Percentiles rank a stretch among this genome's conserved stretches.
phyloP scores from a whole-genome alignment of 148 eudicot species.

The Camellia lanceoleosa region DNA sequence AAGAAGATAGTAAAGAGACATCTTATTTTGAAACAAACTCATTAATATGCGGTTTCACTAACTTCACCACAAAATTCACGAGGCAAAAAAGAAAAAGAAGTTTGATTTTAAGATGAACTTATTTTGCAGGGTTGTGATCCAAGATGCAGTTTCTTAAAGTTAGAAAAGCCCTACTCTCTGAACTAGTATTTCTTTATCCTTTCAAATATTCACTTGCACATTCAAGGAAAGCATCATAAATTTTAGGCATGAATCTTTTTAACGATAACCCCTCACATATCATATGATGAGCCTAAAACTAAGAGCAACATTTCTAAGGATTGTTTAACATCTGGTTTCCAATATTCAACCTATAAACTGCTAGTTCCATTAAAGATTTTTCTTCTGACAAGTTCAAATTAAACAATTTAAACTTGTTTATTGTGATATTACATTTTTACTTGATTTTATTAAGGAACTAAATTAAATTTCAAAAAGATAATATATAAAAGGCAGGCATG shows the following conservation, averaged over 20 bases:
- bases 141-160: background rate
- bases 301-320: background rate
- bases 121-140: background rate
- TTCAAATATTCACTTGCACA: background rate
- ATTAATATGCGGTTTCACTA: background rate
- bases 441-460: background rate
- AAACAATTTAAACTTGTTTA: background rate
- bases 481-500: background rate
- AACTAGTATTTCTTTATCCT: background rate
- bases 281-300: background rate
- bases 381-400: background rate
- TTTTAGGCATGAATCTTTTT: background rate
- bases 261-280: background rate
- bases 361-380: background rate
- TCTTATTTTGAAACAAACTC: background rate
- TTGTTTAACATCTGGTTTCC: background rate
- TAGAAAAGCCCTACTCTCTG: background rate
- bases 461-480: background rate
- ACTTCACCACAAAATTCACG: background rate
- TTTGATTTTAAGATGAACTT: background rate
- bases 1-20: background rate
- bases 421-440: background rate
- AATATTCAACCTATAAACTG: background rate
- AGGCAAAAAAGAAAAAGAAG: background rate
- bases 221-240: background rate